phyloP scores from a whole-genome alignment of 176 grass and related monocot genomes.

The Pontederia paniculata region DNA sequence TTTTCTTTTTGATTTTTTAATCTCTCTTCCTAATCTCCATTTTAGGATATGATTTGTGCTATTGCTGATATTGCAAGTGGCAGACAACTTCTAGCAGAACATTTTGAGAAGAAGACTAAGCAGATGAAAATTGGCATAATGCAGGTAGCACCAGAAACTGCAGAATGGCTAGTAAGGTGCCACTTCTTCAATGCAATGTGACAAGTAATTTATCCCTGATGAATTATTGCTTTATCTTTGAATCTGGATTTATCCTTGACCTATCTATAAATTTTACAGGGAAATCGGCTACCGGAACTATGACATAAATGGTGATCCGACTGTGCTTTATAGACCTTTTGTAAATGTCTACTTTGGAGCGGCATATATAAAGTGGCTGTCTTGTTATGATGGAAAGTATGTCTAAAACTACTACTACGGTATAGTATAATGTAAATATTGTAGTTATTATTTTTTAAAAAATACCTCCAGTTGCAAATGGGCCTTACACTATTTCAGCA shows the following conservation, averaged over 20 bases:
- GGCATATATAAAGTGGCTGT: conserved; percentile 84
- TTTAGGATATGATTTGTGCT: conserved; percentile 78
- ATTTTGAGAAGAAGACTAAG: conserved; percentile 66
- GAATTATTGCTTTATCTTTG: not conserved
- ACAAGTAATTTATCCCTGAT: too few species aligned
- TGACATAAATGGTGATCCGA: conserved; percentile 55
- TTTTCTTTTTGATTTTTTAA: conserved; percentile 9
- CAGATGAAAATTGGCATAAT: conserved; percentile 68
- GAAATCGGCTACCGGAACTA: conserved; percentile 86
- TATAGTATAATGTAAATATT: too few species aligned
- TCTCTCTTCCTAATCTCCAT: not conserved
- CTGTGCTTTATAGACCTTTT: conserved; percentile 74
- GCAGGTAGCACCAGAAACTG: conserved; percentile 70
- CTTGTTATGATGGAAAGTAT: conserved; percentile 85
- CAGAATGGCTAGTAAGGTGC: conserved; percentile 81
- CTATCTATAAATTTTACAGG: conserved; percentile 26
- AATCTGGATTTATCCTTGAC: conserved; percentile 11
- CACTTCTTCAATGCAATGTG: not conserved
- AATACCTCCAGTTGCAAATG: too few species aligned
- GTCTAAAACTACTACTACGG: conserved; percentile 14
- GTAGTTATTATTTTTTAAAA: too few species aligned
- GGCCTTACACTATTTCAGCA: too few species aligned
- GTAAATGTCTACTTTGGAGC: conserved; percentile 96
- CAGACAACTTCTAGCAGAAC: conserved; percentile 58
- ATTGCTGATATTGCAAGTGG: conserved; percentile 74